Percentiles rank a stretch among this genome's conserved stretches.
Conservation (phyloP, 768 basidiomycete species). For the Tylopilus rubrobrunneus region DNA sequence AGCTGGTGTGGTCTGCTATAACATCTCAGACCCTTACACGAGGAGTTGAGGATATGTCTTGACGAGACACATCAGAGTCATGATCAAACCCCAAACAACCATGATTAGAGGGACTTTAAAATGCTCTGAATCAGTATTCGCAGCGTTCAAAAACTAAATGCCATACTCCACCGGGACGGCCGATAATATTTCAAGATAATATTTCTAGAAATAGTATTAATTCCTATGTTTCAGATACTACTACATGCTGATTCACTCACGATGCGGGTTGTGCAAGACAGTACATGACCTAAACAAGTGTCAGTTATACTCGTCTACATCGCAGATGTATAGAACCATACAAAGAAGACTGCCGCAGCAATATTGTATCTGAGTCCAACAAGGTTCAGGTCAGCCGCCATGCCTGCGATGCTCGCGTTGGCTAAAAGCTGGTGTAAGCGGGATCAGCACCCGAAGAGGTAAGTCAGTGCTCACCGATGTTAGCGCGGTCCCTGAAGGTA, state of each 20-base stretch:
- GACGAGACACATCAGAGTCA: conserved; percentile 37
- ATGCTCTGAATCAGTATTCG: conserved; percentile 5
- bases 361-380: conserved; percentile 35
- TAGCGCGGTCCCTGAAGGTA: conserved; percentile 38
- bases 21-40: conserved; percentile 22
- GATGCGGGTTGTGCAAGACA: conserved; percentile 37
- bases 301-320: neutral
- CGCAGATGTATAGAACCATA: conserved; percentile 9
- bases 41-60: conserved; percentile 27
- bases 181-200: conserved; percentile 33
- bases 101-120: conserved; percentile 34
- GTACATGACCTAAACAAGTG: conserved; percentile 31
- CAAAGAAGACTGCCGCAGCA: conserved; percentile 38
- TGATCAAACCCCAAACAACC: conserved; percentile 35
- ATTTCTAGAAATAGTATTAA: conserved; percentile 24
- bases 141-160: neutral
- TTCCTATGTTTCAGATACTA: neutral
- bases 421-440: conserved; percentile 23
- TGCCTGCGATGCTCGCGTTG: conserved; percentile 44
- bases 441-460: neutral
- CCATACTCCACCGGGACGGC: conserved; percentile 33
- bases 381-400: conserved; percentile 37
- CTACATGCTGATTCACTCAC: conserved; percentile 20
- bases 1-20: neutral
- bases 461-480: conserved; percentile 34